Base-by-base conservation (phyloP, 495 filamentous ascomycete species). In the Cairneyella variabilis region DNA sequence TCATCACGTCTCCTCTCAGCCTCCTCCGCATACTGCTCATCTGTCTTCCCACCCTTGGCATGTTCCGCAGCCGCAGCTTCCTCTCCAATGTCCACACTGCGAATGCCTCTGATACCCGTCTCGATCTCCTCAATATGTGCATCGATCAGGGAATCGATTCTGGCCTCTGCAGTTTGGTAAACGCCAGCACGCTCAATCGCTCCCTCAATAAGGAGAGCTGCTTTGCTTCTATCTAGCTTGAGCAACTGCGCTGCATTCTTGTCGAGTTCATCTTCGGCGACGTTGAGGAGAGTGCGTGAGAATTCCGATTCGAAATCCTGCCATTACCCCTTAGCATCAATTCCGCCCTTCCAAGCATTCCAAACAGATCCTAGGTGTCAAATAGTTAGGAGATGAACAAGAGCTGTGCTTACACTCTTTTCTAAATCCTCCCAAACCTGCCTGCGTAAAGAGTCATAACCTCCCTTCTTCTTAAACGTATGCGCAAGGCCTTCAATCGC, bases 381-480 rank as follows among this genome's bases (percentile, higher is more conserved):
- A 36, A 21, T 17, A 30, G 11, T 45, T 54, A 52, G 38, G 39
- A 42, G 17, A 41, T 27, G 12, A 11, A 58, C 38, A 43, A 47
- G 9, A 25, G 55, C 10, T 32, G 27, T 27, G 66, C 83, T 62
- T 79, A 91, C 89, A 51, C 82, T 83, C 26, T 84, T 78, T 57
- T 88, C 83, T 54, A 93, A 90, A 51, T 91, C 82, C 32, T 86
- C 81, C 83, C 88, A 92, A 3, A 89, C 75, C 47, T 84, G 76
- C 64, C 93, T 93, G 45, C 91, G 82, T 54, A 92, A 76, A n/a
- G 70, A 74, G 66, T 96, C 91, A 60, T 91, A 95, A 34, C 85
- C 86, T 20, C 91, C 91, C 67, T 91, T 91, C 71, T 95, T 95
- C 69, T 93, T 93, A 67, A 91, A 91, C 5, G 81, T 82, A 68